A percentile compares a stretch with the other conserved stretches of the same genome.
Evolutionary conservation across 2,329 filamentous ascomycete species (phyloP).

Genomic region (Arachnopeziza araneosa): DNA sequence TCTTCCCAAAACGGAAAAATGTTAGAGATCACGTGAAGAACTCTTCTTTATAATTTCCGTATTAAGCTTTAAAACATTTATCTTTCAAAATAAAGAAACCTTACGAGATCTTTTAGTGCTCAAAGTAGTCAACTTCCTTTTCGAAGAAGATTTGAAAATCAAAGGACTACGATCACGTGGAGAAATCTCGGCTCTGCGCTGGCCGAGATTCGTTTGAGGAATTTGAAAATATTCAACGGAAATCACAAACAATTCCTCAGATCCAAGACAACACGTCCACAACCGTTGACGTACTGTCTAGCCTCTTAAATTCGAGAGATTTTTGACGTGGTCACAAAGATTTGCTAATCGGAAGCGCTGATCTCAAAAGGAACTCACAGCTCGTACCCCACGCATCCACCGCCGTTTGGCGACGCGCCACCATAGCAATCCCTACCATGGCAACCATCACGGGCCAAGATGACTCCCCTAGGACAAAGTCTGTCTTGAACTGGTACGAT

Average conservation of each 20-base stretch:
- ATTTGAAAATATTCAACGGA: background rate
- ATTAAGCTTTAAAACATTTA: no score
- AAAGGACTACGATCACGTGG: background rate
- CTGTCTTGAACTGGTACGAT: slow-evolving; percentile 34
- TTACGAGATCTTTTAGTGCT: no score
- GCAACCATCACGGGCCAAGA: background rate
- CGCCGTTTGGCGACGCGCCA: background rate
- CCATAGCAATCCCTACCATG: background rate
- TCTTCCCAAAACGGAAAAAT: no score
- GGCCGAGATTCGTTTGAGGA: background rate
- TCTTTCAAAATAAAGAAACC: no score
- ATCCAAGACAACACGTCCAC: background rate
- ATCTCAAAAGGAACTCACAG: background rate
- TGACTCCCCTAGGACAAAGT: background rate
- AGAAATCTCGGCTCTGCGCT: background rate
- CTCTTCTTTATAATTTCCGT: no score
- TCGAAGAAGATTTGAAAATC: no score
- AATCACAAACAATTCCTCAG: background rate
- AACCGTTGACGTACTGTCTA: background rate
- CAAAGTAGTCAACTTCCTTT: no score
- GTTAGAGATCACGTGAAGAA: no score
- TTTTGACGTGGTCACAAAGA: background rate
- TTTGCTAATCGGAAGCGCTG: background rate
- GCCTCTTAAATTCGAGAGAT: background rate
- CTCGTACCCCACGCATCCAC: background rate